phyloP scores from a whole-genome alignment of 1,284 basidiomycete species.

The Inonotus obliquus region DNA sequence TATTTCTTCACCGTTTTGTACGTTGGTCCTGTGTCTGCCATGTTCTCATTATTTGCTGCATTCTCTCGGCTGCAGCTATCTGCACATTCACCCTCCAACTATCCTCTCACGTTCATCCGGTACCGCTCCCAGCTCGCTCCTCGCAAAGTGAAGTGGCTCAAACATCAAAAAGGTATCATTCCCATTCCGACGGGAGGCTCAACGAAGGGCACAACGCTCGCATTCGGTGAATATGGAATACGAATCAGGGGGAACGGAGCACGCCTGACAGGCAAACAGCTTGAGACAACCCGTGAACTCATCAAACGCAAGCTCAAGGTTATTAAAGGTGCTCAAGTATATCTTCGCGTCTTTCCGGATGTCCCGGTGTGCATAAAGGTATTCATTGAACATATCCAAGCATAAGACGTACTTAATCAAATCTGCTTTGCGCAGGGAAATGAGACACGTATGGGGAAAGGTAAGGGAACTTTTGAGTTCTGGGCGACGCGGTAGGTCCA shows the following conservation, averaged over 20 bases:
- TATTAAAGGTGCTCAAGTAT: slow-evolving; percentile 88
- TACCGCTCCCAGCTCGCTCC: slow-evolving; percentile 71
- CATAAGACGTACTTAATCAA: not conserved
- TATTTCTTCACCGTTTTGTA: no score
- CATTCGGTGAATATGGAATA: slow-evolving; percentile 90
- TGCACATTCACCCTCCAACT: not conserved
- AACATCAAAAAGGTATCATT: slow-evolving; percentile 84
- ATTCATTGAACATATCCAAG: slow-evolving; percentile 20
- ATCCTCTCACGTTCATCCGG: slow-evolving; percentile 23
- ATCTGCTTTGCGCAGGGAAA: slow-evolving; percentile 61
- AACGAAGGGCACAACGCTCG: slow-evolving; percentile 89
- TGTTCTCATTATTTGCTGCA: slow-evolving; percentile 15
- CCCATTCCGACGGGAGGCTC: slow-evolving; percentile 86
- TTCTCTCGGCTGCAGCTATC: slow-evolving; percentile 14
- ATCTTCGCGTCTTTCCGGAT: slow-evolving; percentile 91
- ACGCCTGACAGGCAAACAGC: slow-evolving; percentile 88
- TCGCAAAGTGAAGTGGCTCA: slow-evolving; percentile 74
- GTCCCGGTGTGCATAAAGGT: slow-evolving; percentile 97
- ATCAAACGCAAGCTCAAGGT: slow-evolving; percentile 89
- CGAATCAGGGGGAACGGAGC: slow-evolving; percentile 81
- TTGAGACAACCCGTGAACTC: slow-evolving; percentile 82
- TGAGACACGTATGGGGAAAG: slow-evolving; percentile 99
- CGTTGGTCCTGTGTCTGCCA: no score
- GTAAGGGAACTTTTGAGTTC: slow-evolving; percentile 95
- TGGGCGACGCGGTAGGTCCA: slow-evolving; percentile 83